Evolutionary conservation across 331 rosid species (phyloP).

Genomic region (Acacia pycnantha): DNA sequence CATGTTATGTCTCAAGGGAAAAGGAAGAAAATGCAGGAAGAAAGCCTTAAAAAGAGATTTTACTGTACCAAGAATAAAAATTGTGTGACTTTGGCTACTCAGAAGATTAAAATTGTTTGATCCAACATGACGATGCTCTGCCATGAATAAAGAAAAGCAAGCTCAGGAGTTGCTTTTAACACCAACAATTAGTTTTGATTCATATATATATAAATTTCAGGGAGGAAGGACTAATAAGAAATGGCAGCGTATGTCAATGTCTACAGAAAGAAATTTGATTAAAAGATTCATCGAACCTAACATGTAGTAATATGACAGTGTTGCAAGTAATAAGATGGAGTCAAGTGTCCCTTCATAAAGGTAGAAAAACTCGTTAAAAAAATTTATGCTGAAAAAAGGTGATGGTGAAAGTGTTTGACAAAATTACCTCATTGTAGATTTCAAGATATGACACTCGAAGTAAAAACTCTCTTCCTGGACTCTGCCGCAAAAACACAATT

Average conservation of each 20-base stretch:
- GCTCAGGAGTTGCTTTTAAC: conserved; percentile 4
- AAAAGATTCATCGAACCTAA: background rate
- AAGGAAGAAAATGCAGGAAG: conserved; percentile 4
- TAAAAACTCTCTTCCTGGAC: conserved; percentile 98
- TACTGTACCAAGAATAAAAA: conserved; percentile 44
- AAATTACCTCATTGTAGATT: conserved; percentile 92
- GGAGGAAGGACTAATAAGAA: background rate
- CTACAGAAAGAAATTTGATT: conserved; percentile 11
- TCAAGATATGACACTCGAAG: conserved; percentile 96
- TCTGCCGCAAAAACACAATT: conserved; percentile 54
- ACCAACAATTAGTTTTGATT: conserved; percentile 23
- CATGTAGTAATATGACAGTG: conserved; percentile 6
- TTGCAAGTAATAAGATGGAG: background rate
- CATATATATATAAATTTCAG: background rate
- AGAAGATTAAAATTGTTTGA: conserved; percentile 96
- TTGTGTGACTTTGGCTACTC: conserved; percentile 98
- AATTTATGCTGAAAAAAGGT: conserved; percentile 21
- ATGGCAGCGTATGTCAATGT: conserved; percentile 23
- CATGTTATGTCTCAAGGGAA: conserved; percentile 13
- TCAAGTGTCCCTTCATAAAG: background rate
- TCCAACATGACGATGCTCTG: conserved; percentile 99
- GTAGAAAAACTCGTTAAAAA: background rate
- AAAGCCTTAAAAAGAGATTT: conserved; percentile 9
- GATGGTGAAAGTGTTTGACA: background rate
- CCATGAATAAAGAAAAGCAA: conserved; percentile 26